Evolutionary conservation across 176 grass and related monocot genomes (phyloP), one percentile per base, ranked within the genome.

Genomic region (Musa troglodytarum): DNA sequence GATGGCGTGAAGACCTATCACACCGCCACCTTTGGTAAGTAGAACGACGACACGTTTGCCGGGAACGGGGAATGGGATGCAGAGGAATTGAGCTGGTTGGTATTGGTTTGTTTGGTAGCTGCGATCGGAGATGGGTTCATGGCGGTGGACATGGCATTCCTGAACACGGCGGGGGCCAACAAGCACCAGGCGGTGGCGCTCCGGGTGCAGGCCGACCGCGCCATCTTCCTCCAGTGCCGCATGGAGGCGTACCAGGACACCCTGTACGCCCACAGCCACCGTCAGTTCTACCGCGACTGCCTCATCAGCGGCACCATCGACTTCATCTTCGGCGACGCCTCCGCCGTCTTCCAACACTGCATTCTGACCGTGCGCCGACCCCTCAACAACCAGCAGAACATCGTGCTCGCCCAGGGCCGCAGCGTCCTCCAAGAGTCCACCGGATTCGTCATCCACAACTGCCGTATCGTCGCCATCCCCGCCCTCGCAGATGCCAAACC

Each of bases 321-420:
- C 84, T 93, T 98, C 88, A 71, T 98, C 74, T 98, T 98, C 79
- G 94, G 94, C 15, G 94, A 98, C 77, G 94, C 94, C 77, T 86
- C 94, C n/a, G 94, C 94, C 9, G 78, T 98, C 80, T 93, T 98
- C 88, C 94, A 98, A 82, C 90, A 93, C 80, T 98, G 94, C 82
- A 65, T 91, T 73, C 25, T 98, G 83, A 75, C 85, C 0, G 77
- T 93, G 28, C 90, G 88, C 50, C 88, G 94, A 54, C 90, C 90
- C 2, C 70, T 98, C 52, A 86, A 90, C 80, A 87, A 87, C 88
- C 94, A 98, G 81, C 88, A 93, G 74, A 91, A 88, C 83, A 93
- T 98, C 82, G 82, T 81, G 65, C 88, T 90, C 12, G 94, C 94
- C 58, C 94, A 98, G 76, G 94, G 94, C 57, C 90, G 94, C 68